Conservation (phyloP, 2,329 filamentous ascomycete genomes). For the Scedosporium dehoogii region DNA sequence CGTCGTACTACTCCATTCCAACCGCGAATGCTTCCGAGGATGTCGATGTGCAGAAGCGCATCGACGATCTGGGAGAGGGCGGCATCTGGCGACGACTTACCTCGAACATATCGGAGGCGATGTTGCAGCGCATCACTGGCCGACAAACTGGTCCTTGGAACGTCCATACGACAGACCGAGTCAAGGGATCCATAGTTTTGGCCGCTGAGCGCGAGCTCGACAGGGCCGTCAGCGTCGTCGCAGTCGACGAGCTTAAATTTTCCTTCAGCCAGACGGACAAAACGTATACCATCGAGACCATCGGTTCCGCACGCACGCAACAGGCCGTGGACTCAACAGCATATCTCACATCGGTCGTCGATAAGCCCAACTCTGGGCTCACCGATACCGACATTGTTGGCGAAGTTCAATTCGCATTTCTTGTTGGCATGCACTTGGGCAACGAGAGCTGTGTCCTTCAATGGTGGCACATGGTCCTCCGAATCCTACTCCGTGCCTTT, state of each 20-base stretch:
- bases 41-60: slow-evolving; percentile 11
- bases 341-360: slow-evolving; percentile 32
- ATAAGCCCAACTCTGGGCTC: slow-evolving; percentile 14
- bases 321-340: slow-evolving; percentile 37
- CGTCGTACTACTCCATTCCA: slow-evolving; percentile 32
- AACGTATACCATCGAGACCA: slow-evolving; percentile 28
- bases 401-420: slow-evolving; percentile 50
- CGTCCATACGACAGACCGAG: slow-evolving; percentile 42
- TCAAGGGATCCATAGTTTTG: slow-evolving; percentile 30
- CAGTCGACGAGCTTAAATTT: slow-evolving; percentile 34
- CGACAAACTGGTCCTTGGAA: slow-evolving; percentile 33
- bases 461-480: slow-evolving; percentile 47
- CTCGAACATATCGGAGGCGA: slow-evolving; percentile 30
- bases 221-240: slow-evolving; percentile 18
- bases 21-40: slow-evolving; percentile 11
- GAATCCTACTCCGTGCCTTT: slow-evolving; percentile 40
- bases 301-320: slow-evolving; percentile 28
- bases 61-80: slow-evolving; percentile 16
- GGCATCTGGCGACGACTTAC: slow-evolving; percentile 44
- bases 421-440: slow-evolving; percentile 46
- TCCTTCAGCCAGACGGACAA: slow-evolving; percentile 32
- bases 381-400: slow-evolving; percentile 38
- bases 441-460: slow-evolving; percentile 52
- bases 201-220: slow-evolving; percentile 29
- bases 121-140: slow-evolving; percentile 39